A percentile compares a stretch with the other conserved stretches of the same genome.
phyloP scores from a whole-genome alignment of 2,329 filamentous ascomycete genomes.

The Epichloe hybrida region DNA sequence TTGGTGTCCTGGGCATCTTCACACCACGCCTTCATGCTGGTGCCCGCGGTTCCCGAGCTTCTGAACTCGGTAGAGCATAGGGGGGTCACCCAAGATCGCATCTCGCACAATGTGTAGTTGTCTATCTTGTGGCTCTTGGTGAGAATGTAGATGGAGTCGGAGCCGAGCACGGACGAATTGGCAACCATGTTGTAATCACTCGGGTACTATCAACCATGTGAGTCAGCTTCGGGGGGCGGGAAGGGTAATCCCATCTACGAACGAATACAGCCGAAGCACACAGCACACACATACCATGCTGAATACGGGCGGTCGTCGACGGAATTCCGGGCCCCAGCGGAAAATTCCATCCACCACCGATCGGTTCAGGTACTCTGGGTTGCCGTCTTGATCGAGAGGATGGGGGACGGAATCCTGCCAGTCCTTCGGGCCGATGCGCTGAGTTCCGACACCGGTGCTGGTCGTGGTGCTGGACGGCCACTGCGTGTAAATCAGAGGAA shows the following conservation, averaged over 20 bases:
- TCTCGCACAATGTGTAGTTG: conserved; percentile 53
- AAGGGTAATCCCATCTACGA: no score
- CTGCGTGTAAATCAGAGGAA: conserved; percentile 47
- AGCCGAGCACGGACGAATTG: conserved; percentile 31
- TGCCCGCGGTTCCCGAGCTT: conserved; percentile 42
- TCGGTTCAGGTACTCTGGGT: conserved; percentile 31
- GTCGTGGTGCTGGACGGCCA: conserved; percentile 37
- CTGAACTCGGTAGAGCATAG: conserved; percentile 52
- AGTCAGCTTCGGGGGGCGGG: no score
- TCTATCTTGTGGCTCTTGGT: conserved; percentile 28
- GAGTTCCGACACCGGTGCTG: conserved; percentile 20
- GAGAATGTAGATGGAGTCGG: conserved; percentile 52
- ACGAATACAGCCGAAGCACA: no score
- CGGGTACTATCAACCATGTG: conserved; percentile 30
- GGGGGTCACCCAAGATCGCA: conserved; percentile 50
- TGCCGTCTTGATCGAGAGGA: conserved; percentile 10
- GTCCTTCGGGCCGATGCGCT: conserved; percentile 12
- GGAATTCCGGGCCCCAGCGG: conserved; percentile 43
- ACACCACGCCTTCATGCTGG: conserved; percentile 47
- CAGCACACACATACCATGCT: conserved; percentile 20
- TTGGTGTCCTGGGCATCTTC: conserved; percentile 39
- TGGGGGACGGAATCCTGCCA: conserved; percentile 28
- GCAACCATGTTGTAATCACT: conserved; percentile 51
- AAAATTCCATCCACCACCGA: conserved; percentile 60
- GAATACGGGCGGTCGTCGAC: conserved; percentile 40